Conservation (phyloP, 2,329 filamentous ascomycete species). For the Aureobasidium sp. region DNA sequence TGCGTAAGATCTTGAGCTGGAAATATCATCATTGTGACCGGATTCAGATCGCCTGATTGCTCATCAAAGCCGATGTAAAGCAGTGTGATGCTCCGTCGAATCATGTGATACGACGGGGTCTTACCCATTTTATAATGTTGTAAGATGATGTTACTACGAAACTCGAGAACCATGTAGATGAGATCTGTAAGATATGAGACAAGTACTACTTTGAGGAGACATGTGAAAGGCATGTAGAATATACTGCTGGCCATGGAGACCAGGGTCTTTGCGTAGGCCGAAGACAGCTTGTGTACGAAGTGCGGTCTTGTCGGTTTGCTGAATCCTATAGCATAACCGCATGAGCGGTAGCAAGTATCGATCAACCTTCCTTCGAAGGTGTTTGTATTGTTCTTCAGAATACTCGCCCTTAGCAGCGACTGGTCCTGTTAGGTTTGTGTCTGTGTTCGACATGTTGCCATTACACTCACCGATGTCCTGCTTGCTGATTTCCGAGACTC, state of each 20-base stretch:
- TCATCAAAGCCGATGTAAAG: conserved; percentile 25
- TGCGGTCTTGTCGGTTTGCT: conserved; percentile 43
- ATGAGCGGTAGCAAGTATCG: conserved; percentile 42
- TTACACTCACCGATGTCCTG: not conserved
- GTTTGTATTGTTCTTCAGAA: conserved; percentile 25
- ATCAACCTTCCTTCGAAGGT: conserved; percentile 36
- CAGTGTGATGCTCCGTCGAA: conserved; percentile 26
- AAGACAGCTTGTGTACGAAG: conserved; percentile 40
- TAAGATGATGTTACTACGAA: conserved; percentile 31
- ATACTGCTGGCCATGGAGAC: conserved; percentile 33
- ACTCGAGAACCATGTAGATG: conserved; percentile 34
- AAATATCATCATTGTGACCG: not conserved
- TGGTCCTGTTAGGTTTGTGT: not conserved
- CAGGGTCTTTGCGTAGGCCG: conserved; percentile 41
- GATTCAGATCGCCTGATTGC: too few species aligned
- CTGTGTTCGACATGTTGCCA: not conserved
- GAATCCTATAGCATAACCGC: conserved; percentile 45
- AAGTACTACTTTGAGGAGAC: not conserved
- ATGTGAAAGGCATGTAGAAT: conserved; percentile 30
- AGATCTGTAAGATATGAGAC: conserved; percentile 24
- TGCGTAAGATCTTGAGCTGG: conserved; percentile 28
- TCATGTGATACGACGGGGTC: conserved; percentile 32
- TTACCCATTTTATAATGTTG: conserved; percentile 32
- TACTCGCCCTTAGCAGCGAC: conserved; percentile 20
- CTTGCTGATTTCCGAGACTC: not conserved